Conservation (phyloP, 2,329 filamentous ascomycete genomes). For the Beauveria brongniartii region DNA sequence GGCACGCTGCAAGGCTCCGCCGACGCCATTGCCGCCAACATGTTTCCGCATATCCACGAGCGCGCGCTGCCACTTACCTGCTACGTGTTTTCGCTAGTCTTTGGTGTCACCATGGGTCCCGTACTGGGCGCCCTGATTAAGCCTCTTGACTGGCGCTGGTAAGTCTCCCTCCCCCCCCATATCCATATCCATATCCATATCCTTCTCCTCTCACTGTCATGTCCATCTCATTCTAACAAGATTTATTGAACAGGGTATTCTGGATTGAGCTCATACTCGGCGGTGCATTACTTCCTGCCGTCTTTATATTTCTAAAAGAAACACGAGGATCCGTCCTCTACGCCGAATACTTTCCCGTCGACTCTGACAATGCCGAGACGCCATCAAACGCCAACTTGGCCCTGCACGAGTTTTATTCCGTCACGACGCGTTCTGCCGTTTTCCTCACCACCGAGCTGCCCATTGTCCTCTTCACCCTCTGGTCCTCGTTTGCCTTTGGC, state of each 20-base stretch:
- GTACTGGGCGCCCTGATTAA: slow-evolving; percentile 12
- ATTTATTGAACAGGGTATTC: slow-evolving; percentile 2
- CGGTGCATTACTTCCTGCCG: slow-evolving; percentile 3
- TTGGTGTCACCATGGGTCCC: slow-evolving; percentile 13
- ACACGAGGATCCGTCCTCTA: slow-evolving; percentile 10
- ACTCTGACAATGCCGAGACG: not conserved
- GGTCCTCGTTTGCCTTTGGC: slow-evolving; percentile 13
- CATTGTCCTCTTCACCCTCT: slow-evolving; percentile 11
- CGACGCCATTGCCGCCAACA: slow-evolving; percentile 13
- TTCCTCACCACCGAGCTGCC: slow-evolving; percentile 13
- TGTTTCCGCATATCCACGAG: slow-evolving; percentile 7
- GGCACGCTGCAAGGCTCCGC: slow-evolving; percentile 13
- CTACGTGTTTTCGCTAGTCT: slow-evolving; percentile 11
- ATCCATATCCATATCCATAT: too few species aligned
- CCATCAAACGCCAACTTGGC: not conserved
- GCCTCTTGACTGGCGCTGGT: slow-evolving; percentile 13
- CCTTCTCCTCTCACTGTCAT: not conserved
- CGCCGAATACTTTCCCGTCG: not conserved
- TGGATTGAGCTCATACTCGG: slow-evolving; percentile 13
- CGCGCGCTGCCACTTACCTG: slow-evolving; percentile 10
- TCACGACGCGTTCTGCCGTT: slow-evolving; percentile 8
- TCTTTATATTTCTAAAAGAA: not conserved
- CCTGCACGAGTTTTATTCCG: not conserved
- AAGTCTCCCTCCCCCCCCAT: not conserved
- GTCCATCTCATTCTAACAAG: not conserved